These are phyloP conservation scores for Persicaria tinctoria DNA, from an alignment of 148 eudicot species.

Conservation along the genomic window DNA sequence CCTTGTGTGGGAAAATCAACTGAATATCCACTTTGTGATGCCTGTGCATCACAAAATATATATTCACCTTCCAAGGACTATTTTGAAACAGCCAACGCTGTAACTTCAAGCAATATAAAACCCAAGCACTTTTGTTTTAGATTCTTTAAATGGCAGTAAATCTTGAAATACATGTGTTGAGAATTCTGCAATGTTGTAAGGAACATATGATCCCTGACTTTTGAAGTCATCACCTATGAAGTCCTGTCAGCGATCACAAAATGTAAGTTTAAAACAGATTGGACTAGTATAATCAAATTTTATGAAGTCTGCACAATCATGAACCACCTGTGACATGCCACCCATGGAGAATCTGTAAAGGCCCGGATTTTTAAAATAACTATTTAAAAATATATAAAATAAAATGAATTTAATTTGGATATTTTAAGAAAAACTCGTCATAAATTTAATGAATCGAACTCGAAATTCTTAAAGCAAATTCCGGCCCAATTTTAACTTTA, in stretches of 20 bases:
- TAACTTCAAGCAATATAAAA: neutral
- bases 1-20: constrained; percentile 87
- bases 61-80: neutral
- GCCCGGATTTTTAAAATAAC: no score
- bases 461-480: no score
- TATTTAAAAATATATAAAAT: no score
- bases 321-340: constrained; percentile 91
- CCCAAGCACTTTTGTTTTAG: neutral
- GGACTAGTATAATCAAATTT: neutral
- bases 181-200: constrained; percentile 82
- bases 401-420: no score
- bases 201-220: constrained; percentile 98
- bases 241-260: constrained; percentile 38
- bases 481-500: no score
- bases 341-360: constrained; percentile 56
- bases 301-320: neutral
- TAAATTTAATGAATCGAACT: no score
- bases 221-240: constrained; percentile 97
- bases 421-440: no score
- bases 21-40: constrained; percentile 90
- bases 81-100: neutral
- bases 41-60: constrained; percentile 33
- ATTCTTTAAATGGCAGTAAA: neutral
- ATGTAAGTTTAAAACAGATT: neutral
- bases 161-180: constrained; percentile 69